A percentile compares a stretch with the other conserved stretches of the same genome.
phyloP scores from a whole-genome alignment of 345 rosid species.

The Cardamine resedifolia region DNA sequence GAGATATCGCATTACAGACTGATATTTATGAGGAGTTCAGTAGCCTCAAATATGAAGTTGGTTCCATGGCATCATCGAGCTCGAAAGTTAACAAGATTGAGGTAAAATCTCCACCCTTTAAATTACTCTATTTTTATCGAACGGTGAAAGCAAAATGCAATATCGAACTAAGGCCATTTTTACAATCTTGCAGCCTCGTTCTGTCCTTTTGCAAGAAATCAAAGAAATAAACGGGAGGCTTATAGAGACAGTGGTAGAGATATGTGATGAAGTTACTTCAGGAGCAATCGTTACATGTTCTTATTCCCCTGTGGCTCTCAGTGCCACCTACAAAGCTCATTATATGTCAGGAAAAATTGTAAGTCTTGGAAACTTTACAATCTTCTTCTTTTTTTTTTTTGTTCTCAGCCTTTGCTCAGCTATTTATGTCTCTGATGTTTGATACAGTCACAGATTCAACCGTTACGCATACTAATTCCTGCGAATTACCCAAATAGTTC shows the following conservation, averaged over 20 bases:
- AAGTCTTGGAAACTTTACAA: conserved; percentile 15
- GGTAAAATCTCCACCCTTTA: conserved; percentile 44
- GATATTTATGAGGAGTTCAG: conserved; percentile 55
- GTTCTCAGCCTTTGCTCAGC: neutral
- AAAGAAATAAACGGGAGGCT: conserved; percentile 64
- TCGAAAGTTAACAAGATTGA: conserved; percentile 57
- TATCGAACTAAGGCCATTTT: neutral
- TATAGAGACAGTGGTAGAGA: conserved; percentile 64
- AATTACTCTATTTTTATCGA: neutral
- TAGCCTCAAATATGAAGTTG: conserved; percentile 63
- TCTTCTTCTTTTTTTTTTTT: neutral
- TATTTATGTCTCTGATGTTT: neutral
- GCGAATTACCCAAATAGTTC: conserved; percentile 65
- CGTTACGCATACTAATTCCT: conserved; percentile 68
- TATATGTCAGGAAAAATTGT: conserved; percentile 57
- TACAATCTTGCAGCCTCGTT: conserved; percentile 50
- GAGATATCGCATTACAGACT: conserved; percentile 56
- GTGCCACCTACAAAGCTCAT: conserved; percentile 54
- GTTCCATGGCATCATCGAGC: conserved; percentile 65
- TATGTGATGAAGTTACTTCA: conserved; percentile 53
- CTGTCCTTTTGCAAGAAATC: conserved; percentile 62
- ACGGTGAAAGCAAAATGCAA: neutral
- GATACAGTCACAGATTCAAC: conserved; percentile 72
- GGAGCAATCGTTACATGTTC: conserved; percentile 67
- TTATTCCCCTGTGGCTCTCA: conserved; percentile 62